Conservation (phyloP, 257 asterid genomes). For the Salvia rosmarinus region DNA sequence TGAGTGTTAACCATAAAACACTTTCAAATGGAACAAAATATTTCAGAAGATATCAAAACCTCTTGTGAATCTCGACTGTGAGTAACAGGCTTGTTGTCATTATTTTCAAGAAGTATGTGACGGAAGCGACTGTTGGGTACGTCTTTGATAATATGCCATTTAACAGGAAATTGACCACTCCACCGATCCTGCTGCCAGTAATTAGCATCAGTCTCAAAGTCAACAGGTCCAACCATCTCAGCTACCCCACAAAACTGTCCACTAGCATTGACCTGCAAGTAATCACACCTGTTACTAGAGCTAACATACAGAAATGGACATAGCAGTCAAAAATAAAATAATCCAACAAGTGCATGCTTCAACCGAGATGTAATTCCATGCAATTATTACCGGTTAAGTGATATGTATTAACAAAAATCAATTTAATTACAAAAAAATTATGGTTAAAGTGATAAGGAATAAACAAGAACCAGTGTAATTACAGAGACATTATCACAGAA, state of each 20-base stretch:
- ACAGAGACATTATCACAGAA: not conserved
- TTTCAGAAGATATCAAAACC: constrained; percentile 51
- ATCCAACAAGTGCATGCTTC: constrained; percentile 8
- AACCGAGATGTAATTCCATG: constrained; percentile 15
- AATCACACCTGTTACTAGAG: constrained; percentile 31
- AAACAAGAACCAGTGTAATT: not conserved
- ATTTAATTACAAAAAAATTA: not conserved
- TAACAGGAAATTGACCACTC: constrained; percentile 98
- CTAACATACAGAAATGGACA: constrained; percentile 16
- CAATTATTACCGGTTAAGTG: not conserved
- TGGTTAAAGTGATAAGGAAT: not conserved
- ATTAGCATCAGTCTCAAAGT: constrained; percentile 90
- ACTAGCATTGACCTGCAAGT: constrained; percentile 92
- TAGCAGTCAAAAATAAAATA: constrained; percentile 24
- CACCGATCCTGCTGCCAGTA: constrained; percentile 99
- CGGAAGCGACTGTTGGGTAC: constrained; percentile 95
- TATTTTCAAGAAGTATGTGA: constrained; percentile 88
- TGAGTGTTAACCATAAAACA: constrained; percentile 12
- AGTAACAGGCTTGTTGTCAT: constrained; percentile 98
- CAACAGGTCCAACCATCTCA: constrained; percentile 93
- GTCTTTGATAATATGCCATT: constrained; percentile 92
- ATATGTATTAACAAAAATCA: not conserved
- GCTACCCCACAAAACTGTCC: constrained; percentile 99
- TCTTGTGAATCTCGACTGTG: constrained; percentile 99
- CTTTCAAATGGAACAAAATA: constrained; percentile 22